A percentile compares a stretch with the other conserved stretches of the same genome.
These are phyloP conservation scores for Suhomyces atakaporum DNA, from an alignment of 1,139 yeast genomes.

Conservation along the genomic window DNA sequence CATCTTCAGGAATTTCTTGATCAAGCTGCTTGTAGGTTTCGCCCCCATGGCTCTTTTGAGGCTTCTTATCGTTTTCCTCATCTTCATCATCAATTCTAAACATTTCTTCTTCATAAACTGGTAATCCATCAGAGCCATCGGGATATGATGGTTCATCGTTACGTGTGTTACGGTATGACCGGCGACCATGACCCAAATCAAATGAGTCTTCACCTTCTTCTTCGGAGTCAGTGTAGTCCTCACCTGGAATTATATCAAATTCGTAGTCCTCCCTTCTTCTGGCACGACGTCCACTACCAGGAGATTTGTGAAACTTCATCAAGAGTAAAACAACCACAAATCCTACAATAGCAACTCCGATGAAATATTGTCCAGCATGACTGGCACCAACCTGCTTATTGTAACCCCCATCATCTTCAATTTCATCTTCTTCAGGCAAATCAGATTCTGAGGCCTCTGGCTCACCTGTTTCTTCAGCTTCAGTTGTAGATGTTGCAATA, in stretches of 20 bases:
- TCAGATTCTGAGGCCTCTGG: conserved; percentile 6
- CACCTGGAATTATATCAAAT: conserved; percentile 75
- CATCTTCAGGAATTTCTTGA: conserved; percentile 9
- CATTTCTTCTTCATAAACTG: conserved; percentile 46
- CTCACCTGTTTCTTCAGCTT: conserved; percentile 1
- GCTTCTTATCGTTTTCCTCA: conserved; percentile 20
- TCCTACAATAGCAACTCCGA: conserved; percentile 61
- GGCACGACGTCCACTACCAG: conserved; percentile 48
- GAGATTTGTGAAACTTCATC: conserved; percentile 54
- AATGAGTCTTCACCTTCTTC: conserved; percentile 20
- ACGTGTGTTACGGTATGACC: conserved; percentile 3
- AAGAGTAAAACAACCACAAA: conserved; percentile 54
- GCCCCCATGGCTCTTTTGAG: conserved; percentile 6
- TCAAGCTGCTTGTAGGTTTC: conserved; percentile 6
- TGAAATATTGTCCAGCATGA: conserved; percentile 60
- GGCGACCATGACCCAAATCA: conserved; percentile 18
- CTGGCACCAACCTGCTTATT: conserved; percentile 23
- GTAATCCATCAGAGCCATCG: conserved; percentile 23
- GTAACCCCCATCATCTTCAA: conserved; percentile 25
- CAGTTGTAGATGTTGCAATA: not conserved
- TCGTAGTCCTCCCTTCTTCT: conserved; percentile 75
- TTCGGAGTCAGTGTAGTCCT: conserved; percentile 47
- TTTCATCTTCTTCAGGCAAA: conserved; percentile 17
- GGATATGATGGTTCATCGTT: conserved; percentile 11
- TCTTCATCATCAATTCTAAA: conserved; percentile 46